Evolutionary conservation across 148 eudicot genomes (phyloP).

Genomic region (Fagopyrum homotropicum): DNA sequence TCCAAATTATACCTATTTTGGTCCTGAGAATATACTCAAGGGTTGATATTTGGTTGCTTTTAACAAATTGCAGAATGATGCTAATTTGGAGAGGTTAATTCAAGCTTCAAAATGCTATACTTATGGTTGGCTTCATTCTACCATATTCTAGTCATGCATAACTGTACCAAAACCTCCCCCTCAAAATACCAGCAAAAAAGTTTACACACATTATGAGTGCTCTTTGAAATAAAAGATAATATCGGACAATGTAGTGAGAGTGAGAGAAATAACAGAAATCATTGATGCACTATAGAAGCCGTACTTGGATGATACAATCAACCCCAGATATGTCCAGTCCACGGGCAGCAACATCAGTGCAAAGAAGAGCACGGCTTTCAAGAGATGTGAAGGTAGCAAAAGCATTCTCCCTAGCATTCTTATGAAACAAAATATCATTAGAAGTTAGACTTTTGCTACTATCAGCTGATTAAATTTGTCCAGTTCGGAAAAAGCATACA

Average conservation of each 20-base stretch:
- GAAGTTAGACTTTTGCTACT: neutral
- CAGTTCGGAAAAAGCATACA: neutral
- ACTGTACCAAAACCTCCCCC: neutral
- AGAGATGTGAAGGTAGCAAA: too few relatives aligned
- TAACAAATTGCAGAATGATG: neutral
- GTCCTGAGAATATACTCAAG: neutral
- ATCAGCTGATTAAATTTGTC: neutral
- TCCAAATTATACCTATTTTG: neutral
- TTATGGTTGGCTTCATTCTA: neutral
- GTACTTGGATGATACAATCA: too few relatives aligned
- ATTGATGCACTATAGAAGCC: too few relatives aligned
- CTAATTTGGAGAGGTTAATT: neutral
- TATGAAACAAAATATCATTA: slow-evolving; percentile 11
- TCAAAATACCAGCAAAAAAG: neutral
- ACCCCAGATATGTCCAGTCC: too few relatives aligned
- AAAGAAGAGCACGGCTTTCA: too few relatives aligned
- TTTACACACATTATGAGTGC: neutral
- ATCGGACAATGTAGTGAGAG: neutral
- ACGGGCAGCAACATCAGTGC: too few relatives aligned
- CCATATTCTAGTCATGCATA: neutral
- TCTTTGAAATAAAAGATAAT: neutral
- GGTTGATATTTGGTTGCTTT: neutral
- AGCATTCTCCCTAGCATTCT: too few relatives aligned
- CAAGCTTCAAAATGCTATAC: neutral
- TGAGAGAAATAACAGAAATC: neutral